Percentiles rank a stretch among this genome's conserved stretches.
phyloP scores from a whole-genome alignment of 2,329 filamentous ascomycete species.

The Tolypocladium amazonense region DNA sequence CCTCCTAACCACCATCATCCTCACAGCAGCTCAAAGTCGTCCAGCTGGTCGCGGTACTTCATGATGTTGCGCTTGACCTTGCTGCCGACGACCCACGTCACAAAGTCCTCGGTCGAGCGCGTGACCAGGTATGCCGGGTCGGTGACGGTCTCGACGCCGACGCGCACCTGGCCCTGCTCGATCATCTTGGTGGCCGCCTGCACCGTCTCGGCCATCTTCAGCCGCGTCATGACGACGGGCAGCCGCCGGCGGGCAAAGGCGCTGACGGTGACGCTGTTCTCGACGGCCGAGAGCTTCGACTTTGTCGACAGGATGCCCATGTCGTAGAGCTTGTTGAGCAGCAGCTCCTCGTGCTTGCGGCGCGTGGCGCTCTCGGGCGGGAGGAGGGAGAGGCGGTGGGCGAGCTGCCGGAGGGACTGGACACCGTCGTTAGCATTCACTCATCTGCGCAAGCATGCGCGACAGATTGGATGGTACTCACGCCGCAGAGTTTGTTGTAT shows the following conservation, averaged over 20 bases:
- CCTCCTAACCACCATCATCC: neutral
- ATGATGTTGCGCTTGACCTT: conserved; percentile 97
- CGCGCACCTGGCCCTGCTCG: conserved; percentile 87
- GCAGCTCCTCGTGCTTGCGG: conserved; percentile 71
- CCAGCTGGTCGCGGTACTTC: conserved; percentile 87
- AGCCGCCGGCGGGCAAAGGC: conserved; percentile 77
- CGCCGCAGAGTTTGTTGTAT: conserved; percentile 57
- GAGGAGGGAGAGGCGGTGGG: conserved; percentile 76
- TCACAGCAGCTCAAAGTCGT: conserved; percentile 88
- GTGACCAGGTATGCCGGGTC: conserved; percentile 87
- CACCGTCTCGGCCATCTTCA: conserved; percentile 87
- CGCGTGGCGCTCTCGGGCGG: conserved; percentile 70
- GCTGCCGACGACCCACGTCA: conserved; percentile 90
- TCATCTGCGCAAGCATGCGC: neutral
- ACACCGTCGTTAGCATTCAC: conserved; percentile 11
- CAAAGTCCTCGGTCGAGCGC: conserved; percentile 85
- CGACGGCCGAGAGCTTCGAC: conserved; percentile 73
- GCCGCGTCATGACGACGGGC: conserved; percentile 81
- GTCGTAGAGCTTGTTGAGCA: conserved; percentile 85
- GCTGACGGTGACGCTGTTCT: conserved; percentile 79
- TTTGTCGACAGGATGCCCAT: conserved; percentile 76
- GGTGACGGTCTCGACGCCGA: conserved; percentile 81
- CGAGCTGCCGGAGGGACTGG: conserved; percentile 76
- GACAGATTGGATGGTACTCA: conserved; percentile 21
- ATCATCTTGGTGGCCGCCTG: conserved; percentile 78